A percentile compares a stretch with the other conserved stretches of the same genome.
These are phyloP conservation scores for Rhizopogon vinicolor DNA, from an alignment of 768 basidiomycete species.

Conservation along the genomic window DNA sequence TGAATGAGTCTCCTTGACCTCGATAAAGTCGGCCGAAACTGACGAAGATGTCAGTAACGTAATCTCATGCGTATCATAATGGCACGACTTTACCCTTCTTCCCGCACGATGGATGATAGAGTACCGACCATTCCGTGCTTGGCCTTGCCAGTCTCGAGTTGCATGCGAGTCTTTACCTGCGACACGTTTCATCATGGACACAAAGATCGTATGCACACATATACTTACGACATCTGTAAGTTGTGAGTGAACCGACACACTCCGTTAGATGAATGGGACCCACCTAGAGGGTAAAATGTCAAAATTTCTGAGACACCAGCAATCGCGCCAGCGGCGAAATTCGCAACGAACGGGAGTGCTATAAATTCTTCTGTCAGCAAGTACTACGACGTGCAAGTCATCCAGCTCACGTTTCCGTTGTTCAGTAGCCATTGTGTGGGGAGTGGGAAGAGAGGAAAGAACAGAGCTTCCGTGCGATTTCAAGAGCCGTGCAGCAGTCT, in stretches of 20 bases:
- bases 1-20: slow-evolving; percentile 38
- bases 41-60: slow-evolving; percentile 4
- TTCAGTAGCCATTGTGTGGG: slow-evolving; percentile 19
- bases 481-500: background rate
- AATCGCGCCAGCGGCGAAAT: slow-evolving; percentile 93
- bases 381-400: slow-evolving; percentile 1
- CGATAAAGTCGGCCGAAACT: slow-evolving; percentile 85
- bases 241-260: slow-evolving; percentile 1
- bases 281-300: slow-evolving; percentile 88
- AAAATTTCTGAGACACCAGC: slow-evolving; percentile 85
- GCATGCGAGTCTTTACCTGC: slow-evolving; percentile 98
- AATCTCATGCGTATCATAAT: slow-evolving; percentile 13
- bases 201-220: background rate
- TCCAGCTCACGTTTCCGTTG: slow-evolving; percentile 28
- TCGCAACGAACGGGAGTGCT: slow-evolving; percentile 85
- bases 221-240: slow-evolving; percentile 78
- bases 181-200: slow-evolving; percentile 6
- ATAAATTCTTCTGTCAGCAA: slow-evolving; percentile 6
- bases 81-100: slow-evolving; percentile 73
- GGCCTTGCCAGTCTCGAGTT: slow-evolving; percentile 84
- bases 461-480: background rate
- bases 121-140: slow-evolving; percentile 76
- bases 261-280: slow-evolving; percentile 17
- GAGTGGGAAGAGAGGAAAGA: background rate
- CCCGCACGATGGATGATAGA: slow-evolving; percentile 74